These are phyloP conservation scores for Suillus luteus DNA, from an alignment of 768 basidiomycete genomes.

Conservation along the genomic window DNA sequence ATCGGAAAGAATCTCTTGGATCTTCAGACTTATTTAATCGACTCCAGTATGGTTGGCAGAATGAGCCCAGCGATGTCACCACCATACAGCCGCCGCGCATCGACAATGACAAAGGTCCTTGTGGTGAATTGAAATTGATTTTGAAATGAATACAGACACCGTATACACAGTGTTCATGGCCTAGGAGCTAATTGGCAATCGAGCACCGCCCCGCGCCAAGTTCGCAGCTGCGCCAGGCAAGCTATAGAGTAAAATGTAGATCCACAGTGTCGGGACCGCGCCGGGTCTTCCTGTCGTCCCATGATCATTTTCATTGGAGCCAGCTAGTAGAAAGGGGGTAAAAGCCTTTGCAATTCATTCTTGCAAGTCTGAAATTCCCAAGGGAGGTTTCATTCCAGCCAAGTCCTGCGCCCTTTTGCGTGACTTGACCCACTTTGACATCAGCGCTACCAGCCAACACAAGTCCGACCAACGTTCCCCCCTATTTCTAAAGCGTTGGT, in stretches of 20 bases:
- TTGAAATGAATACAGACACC: background rate
- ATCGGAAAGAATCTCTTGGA: background rate
- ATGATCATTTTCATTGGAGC: background rate
- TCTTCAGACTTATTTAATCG: background rate
- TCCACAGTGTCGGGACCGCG: background rate
- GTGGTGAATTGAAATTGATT: background rate
- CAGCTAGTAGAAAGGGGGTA: background rate
- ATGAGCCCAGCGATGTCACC: background rate
- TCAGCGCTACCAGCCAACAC: too few relatives aligned
- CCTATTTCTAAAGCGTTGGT: constrained; percentile 1
- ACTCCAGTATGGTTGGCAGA: background rate
- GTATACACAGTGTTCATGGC: background rate
- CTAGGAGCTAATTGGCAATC: background rate
- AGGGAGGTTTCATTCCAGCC: background rate
- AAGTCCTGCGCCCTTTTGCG: too few relatives aligned
- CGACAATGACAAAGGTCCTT: background rate
- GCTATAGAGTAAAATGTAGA: background rate
- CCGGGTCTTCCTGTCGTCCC: background rate
- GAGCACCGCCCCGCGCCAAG: background rate
- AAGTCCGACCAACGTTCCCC: background rate
- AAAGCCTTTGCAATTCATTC: background rate
- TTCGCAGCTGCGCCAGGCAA: background rate
- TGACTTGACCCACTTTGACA: too few relatives aligned
- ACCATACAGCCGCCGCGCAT: background rate
- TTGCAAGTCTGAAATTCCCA: background rate